These are phyloP conservation scores for Liquidambar formosana DNA, from an alignment of 164 flowering plant species.

Conservation along the genomic window DNA sequence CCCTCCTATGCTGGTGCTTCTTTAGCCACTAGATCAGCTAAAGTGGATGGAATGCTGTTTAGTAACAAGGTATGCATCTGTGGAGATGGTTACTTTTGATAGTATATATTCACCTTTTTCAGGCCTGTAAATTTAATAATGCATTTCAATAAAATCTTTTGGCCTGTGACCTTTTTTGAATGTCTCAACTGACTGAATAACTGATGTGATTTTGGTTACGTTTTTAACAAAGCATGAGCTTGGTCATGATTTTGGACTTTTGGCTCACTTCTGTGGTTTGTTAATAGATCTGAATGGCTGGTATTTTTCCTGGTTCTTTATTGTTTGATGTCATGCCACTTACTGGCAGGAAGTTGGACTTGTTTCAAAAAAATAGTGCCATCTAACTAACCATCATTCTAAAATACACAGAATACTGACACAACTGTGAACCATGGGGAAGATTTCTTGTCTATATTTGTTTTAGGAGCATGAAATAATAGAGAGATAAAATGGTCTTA, in stretches of 20 bases:
- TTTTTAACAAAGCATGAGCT: too few species aligned
- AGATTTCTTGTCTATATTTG: too few species aligned
- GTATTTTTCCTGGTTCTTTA: not conserved
- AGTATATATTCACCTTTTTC: not conserved
- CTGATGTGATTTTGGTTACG: too few species aligned
- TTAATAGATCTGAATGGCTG: not conserved
- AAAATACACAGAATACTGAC: not conserved
- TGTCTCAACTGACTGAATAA: not conserved
- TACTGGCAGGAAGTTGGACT: not conserved
- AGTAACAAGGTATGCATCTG: slow-evolving; percentile 68
- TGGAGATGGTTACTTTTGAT: not conserved
- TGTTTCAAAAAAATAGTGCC: not conserved
- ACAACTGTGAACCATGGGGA: not conserved
- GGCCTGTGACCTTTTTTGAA: not conserved
- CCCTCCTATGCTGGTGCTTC: slow-evolving; percentile 55
- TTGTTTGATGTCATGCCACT: not conserved
- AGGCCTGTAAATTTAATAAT: not conserved
- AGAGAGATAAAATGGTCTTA: too few species aligned
- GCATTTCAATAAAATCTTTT: not conserved
- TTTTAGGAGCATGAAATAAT: too few species aligned
- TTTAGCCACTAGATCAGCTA: slow-evolving; percentile 64
- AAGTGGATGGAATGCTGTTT: slow-evolving; percentile 56
- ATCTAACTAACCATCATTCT: not conserved
- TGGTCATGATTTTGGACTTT: not conserved
- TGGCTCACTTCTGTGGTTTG: not conserved